These are phyloP conservation scores for Aspergillus japonicus DNA, from an alignment of 2,329 filamentous ascomycete species.

Conservation along the genomic window DNA sequence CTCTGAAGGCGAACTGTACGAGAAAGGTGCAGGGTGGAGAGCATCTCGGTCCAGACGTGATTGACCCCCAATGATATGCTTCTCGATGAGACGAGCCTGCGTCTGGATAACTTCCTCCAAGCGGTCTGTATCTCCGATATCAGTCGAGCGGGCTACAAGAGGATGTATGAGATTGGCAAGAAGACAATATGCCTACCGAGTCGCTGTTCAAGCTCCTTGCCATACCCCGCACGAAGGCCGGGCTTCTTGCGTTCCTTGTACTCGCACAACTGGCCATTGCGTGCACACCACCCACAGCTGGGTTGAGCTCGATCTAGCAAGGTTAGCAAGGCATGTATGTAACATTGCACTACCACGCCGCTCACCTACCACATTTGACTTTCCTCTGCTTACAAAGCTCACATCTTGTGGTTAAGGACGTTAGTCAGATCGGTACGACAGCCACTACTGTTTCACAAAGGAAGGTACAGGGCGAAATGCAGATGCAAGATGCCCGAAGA, in stretches of 20 bases:
- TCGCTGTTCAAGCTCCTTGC: slow-evolving; percentile 69
- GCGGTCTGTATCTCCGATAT: slow-evolving; percentile 48
- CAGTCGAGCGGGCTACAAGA: not conserved
- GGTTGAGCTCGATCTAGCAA: slow-evolving; percentile 53
- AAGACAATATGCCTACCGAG: slow-evolving; percentile 42
- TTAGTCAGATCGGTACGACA: not conserved
- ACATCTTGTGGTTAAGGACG: slow-evolving; percentile 29
- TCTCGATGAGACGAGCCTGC: slow-evolving; percentile 66
- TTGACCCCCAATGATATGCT: slow-evolving; percentile 47
- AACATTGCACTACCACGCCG: not conserved
- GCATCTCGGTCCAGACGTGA: slow-evolving; percentile 29
- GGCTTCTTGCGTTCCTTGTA: slow-evolving; percentile 72
- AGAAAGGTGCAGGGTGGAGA: slow-evolving; percentile 25
- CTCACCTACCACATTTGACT: slow-evolving; percentile 45
- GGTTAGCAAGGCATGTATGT: slow-evolving; percentile 10
- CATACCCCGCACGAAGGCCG: slow-evolving; percentile 65
- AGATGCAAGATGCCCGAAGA: too few species aligned
- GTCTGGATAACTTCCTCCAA: slow-evolving; percentile 65
- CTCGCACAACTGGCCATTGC: slow-evolving; percentile 65
- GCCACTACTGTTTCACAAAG: not conserved
- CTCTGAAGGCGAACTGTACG: slow-evolving; percentile 50
- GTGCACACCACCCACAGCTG: slow-evolving; percentile 69
- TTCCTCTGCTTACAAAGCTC: slow-evolving; percentile 48
- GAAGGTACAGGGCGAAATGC: too few species aligned
- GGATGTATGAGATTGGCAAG: not conserved